A percentile compares a stretch with the other conserved stretches of the same genome.
Conservation (phyloP, 2,329 filamentous ascomycete species). For the Tricladium varicosporioides region DNA sequence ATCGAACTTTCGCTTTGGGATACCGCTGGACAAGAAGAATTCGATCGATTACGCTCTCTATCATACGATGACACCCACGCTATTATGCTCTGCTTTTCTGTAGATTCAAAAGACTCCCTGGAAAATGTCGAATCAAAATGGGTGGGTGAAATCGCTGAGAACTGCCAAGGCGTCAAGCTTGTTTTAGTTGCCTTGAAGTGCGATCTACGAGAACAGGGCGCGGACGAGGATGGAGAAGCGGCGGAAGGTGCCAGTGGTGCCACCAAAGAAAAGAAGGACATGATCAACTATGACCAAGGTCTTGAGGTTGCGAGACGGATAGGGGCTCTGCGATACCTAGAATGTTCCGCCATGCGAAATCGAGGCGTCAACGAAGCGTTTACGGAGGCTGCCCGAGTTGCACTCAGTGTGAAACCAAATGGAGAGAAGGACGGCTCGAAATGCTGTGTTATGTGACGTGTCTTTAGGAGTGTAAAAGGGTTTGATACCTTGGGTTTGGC, state of each 20-base stretch:
- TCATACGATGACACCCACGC: conserved; percentile 97
- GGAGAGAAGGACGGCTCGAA: conserved; percentile 55
- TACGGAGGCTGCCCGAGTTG: conserved; percentile 93
- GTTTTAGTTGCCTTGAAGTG: conserved; percentile 96
- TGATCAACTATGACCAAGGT: conserved; percentile 89
- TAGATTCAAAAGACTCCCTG: conserved; percentile 92
- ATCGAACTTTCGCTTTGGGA: conserved; percentile 98
- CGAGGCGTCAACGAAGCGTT: conserved; percentile 98
- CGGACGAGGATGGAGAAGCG: conserved; percentile 55
- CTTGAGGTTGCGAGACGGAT: conserved; percentile 89
- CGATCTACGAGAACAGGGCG: conserved; percentile 76
- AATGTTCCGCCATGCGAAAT: conserved; percentile 98
- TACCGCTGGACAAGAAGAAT: conserved; percentile 98
- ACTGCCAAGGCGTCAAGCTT: conserved; percentile 92
- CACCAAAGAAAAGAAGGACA: conserved; percentile 60
- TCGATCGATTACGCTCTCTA: conserved; percentile 89
- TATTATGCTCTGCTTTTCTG: conserved; percentile 98
- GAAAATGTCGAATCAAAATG: conserved; percentile 99
- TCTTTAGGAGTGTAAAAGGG: conserved; percentile 1
- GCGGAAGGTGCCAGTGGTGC: conserved; percentile 43
- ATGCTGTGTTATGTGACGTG: conserved; percentile 56
- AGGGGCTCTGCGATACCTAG: conserved; percentile 88
- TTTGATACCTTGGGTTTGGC: conserved; percentile 11
- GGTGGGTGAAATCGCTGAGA: conserved; percentile 97
- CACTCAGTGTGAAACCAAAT: conserved; percentile 69